Conservation (phyloP, 306 rosid species). For the Vicia sativa region DNA sequence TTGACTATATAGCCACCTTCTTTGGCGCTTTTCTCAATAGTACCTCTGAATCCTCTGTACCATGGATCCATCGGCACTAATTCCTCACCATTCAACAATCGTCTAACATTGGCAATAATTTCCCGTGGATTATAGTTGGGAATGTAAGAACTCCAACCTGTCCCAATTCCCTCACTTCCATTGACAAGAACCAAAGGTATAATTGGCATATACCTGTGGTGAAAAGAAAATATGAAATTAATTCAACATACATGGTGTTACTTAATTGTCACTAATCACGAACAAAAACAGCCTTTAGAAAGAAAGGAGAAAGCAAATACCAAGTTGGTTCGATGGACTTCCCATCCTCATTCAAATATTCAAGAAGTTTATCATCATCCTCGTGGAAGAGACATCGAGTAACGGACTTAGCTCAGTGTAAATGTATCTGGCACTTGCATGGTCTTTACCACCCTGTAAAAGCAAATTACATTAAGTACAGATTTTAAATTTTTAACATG, state of each 20-base stretch:
- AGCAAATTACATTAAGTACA: neutral
- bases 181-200: slow-evolving; percentile 90
- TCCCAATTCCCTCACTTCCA: slow-evolving; percentile 96
- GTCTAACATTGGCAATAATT: slow-evolving; percentile 73
- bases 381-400: slow-evolving; percentile 78
- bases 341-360: slow-evolving; percentile 91
- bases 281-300: neutral
- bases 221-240: neutral
- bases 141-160: slow-evolving; percentile 89
- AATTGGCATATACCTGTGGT: slow-evolving; percentile 77
- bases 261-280: neutral
- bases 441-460: slow-evolving; percentile 91
- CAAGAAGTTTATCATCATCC: slow-evolving; percentile 87
- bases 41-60: slow-evolving; percentile 85
- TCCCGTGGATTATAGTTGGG: slow-evolving; percentile 96
- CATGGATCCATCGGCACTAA: slow-evolving; percentile 96
- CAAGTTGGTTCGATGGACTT: slow-evolving; percentile 82
- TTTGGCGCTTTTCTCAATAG: slow-evolving; percentile 67
- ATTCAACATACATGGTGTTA: neutral
- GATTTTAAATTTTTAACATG: neutral
- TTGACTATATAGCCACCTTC: slow-evolving; percentile 69
- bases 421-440: slow-evolving; percentile 86
- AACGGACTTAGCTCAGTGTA: slow-evolving; percentile 61
- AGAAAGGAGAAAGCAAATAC: slow-evolving; percentile 44
- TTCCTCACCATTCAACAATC: slow-evolving; percentile 58